Percentiles rank a stretch among this genome's conserved stretches.
phyloP scores from a whole-genome alignment of 163 green algal genomes.

The Scenedesmus sp. region DNA sequence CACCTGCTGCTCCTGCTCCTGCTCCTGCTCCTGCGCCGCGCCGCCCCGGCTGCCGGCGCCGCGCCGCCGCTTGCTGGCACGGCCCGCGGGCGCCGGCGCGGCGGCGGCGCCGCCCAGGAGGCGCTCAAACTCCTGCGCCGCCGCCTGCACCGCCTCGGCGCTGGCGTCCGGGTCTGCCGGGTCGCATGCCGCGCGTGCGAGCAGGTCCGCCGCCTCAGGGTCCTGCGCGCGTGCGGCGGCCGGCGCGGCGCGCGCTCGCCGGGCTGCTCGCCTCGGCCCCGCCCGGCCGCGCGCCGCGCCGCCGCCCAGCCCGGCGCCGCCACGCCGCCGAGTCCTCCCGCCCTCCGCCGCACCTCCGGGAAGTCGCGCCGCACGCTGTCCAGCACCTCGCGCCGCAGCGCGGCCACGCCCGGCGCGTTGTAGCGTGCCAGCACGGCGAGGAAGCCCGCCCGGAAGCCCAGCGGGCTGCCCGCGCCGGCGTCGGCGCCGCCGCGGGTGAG shows the following conservation, averaged over 20 bases:
- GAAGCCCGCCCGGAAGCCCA: conserved; percentile 31
- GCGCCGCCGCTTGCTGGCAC: neutral
- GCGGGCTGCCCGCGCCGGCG: neutral
- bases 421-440: conserved; percentile 23
- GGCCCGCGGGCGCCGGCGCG: neutral
- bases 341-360: conserved; percentile 13
- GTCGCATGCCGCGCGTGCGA: conserved; percentile 27
- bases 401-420: conserved; percentile 5
- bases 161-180: conserved; percentile 9
- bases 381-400: conserved; percentile 12
- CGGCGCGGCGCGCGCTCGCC: no score
- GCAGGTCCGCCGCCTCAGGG: conserved; percentile 34
- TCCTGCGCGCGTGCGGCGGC: conserved; percentile 24
- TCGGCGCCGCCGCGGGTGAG: conserved; percentile 6
- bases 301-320: no score
- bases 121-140: conserved; percentile 33
- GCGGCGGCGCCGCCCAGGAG: conserved; percentile 6
- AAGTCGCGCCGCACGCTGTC: conserved; percentile 34
- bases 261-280: no score
- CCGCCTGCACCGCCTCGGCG: conserved; percentile 18
- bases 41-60: neutral
- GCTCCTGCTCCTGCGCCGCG: neutral
- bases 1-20: conserved; percentile 1
- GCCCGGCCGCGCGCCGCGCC: no score
- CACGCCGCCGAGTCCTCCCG: no score